Evolutionary conservation across 805 yeast species (phyloP).

Genomic region (Dipodascopsis tothii): DNA sequence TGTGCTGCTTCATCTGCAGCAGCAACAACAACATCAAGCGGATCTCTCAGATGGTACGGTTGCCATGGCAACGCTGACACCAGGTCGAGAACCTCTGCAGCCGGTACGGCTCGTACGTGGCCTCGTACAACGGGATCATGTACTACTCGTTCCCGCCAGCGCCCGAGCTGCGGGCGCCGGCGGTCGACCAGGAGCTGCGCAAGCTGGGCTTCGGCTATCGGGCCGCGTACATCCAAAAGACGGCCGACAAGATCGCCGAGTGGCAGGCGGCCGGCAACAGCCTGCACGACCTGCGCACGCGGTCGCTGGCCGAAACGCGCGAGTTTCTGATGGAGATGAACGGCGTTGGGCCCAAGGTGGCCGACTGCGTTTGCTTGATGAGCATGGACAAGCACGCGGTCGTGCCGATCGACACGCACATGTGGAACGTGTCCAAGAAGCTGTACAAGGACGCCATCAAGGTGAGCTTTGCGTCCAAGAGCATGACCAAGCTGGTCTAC

Average conservation of each 20-base stretch:
- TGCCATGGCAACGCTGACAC: too few species aligned
- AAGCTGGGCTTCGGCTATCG: slow-evolving; percentile 71
- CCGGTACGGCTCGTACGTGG: slow-evolving; percentile 60
- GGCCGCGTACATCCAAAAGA: slow-evolving; percentile 75
- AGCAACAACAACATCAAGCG: slow-evolving; percentile 93
- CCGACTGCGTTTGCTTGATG: slow-evolving; percentile 92
- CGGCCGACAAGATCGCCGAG: slow-evolving; percentile 52
- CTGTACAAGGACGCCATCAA: slow-evolving; percentile 26
- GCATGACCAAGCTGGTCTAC: slow-evolving; percentile 47
- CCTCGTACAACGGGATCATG: slow-evolving; percentile 44
- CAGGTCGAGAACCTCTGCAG: slow-evolving; percentile 51
- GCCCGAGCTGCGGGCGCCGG: slow-evolving; percentile 1
- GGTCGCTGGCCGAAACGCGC: slow-evolving; percentile 48
- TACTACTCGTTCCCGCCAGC: slow-evolving; percentile 75
- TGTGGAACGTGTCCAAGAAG: slow-evolving; percentile 61
- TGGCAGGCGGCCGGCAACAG: slow-evolving; percentile 32
- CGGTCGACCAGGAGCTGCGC: slow-evolving; percentile 40
- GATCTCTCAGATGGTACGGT: slow-evolving; percentile 76
- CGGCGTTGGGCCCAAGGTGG: slow-evolving; percentile 97
- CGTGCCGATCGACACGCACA: slow-evolving; percentile 95
- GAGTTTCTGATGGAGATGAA: slow-evolving; percentile 53
- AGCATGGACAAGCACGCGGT: slow-evolving; percentile 75
- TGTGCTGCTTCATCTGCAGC: slow-evolving; percentile 84
- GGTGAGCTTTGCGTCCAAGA: slow-evolving; percentile 32
- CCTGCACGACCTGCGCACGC: slow-evolving; percentile 40